phyloP scores from a whole-genome alignment of 371 early-diverging fungal species.

The Mucor irregularis region DNA sequence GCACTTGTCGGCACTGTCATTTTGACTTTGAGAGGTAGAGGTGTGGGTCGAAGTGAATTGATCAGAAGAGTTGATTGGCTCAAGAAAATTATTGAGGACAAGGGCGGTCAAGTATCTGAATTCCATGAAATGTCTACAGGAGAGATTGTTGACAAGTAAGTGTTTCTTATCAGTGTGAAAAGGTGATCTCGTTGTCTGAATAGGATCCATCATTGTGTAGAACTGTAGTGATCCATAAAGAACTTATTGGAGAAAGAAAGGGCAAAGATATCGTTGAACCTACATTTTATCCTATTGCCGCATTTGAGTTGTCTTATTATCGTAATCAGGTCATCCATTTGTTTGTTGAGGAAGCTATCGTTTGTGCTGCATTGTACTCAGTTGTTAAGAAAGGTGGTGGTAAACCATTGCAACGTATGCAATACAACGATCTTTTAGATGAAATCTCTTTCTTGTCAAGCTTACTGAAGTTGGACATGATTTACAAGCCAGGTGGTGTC shows the following conservation, averaged over 20 bases:
- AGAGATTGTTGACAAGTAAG: slow-evolving; percentile 65
- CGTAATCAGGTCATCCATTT: slow-evolving; percentile 87
- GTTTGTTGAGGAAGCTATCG: slow-evolving; percentile 82
- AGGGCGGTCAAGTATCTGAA: slow-evolving; percentile 85
- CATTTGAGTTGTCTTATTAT: slow-evolving; percentile 87
- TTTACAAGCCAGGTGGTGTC: slow-evolving; percentile 79
- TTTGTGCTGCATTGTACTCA: slow-evolving; percentile 78
- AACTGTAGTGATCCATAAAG: slow-evolving; percentile 66
- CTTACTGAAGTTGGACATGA: slow-evolving; percentile 82
- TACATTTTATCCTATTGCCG: slow-evolving; percentile 82
- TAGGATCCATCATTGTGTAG: background rate
- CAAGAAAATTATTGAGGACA: slow-evolving; percentile 62
- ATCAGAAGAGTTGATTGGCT: slow-evolving; percentile 84
- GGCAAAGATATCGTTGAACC: slow-evolving; percentile 78
- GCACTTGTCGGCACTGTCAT: slow-evolving; percentile 82
- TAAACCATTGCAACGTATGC: slow-evolving; percentile 59
- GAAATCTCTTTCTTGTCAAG: slow-evolving; percentile 80
- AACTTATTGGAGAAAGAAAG: slow-evolving; percentile 72
- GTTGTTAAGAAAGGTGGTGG: slow-evolving; percentile 77
- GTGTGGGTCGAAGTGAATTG: slow-evolving; percentile 82
- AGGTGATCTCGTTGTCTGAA: background rate
- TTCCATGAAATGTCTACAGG: slow-evolving; percentile 73
- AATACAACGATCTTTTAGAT: slow-evolving; percentile 53
- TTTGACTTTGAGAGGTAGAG: slow-evolving; percentile 81
- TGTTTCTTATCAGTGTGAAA: no score